Conservation (phyloP, 768 basidiomycete species). For the Leccinum subgranulosum region DNA sequence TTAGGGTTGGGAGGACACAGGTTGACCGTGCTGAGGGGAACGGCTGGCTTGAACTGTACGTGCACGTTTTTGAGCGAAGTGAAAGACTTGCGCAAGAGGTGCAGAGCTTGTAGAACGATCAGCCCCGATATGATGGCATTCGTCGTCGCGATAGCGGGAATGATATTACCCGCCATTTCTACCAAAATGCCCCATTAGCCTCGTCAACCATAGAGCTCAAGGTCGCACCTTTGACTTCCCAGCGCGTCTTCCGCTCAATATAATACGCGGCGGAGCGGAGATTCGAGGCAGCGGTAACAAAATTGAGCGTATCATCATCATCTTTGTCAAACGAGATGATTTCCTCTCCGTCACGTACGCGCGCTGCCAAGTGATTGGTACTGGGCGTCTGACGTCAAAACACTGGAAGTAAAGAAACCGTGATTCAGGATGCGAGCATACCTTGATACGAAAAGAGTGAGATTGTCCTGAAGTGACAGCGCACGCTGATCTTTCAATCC, state of each 20-base stretch:
- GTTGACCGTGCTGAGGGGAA: conserved; percentile 70
- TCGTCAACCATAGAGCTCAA: neutral
- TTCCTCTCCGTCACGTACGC: conserved; percentile 62
- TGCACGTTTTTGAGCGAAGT: conserved; percentile 69
- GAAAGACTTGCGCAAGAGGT: conserved; percentile 70
- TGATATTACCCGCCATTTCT: conserved; percentile 99
- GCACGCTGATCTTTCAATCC: conserved; percentile 80
- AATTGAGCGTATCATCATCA: conserved; percentile 94
- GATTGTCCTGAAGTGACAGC: conserved; percentile 74
- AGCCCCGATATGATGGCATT: conserved; percentile 96
- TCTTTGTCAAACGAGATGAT: conserved; percentile 95
- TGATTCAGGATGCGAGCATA: conserved; percentile 27
- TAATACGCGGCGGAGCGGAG: conserved; percentile 88
- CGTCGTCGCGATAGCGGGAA: conserved; percentile 98
- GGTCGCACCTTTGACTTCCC: conserved; percentile 88
- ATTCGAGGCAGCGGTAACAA: conserved; percentile 94
- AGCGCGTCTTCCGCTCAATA: conserved; percentile 85
- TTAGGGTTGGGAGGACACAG: conserved; percentile 67
- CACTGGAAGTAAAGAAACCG: neutral
- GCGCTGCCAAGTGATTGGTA: conserved; percentile 71
- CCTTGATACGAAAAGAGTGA: conserved; percentile 85
- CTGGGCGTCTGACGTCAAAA: conserved; percentile 39
- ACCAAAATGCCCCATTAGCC: neutral
- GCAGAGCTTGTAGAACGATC: conserved; percentile 90
- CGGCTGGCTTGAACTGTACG: conserved; percentile 70